These are phyloP conservation scores for Wickerhamiella azyma DNA, from an alignment of 805 yeast species.

Conservation along the genomic window DNA sequence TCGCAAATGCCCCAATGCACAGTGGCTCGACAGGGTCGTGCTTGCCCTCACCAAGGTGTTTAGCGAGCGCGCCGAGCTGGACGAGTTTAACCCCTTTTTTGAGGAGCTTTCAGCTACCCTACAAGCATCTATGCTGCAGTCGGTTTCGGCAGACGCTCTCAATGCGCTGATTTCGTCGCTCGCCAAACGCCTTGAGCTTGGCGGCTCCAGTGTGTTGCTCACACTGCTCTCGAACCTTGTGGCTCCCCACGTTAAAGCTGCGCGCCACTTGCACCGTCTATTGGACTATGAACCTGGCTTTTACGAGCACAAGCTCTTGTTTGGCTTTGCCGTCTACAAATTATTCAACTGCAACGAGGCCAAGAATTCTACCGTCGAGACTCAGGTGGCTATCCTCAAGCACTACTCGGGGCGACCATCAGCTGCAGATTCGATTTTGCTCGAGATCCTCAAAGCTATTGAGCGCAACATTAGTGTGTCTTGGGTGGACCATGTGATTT, in stretches of 20 bases:
- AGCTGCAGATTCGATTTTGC: constrained; percentile 48
- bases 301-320: constrained; percentile 26
- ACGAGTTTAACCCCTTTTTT: neutral
- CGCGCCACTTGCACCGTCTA: constrained; percentile 49
- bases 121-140: neutral
- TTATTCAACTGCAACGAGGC: constrained; percentile 37
- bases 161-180: constrained; percentile 24
- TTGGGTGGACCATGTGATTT: constrained; percentile 50
- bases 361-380: constrained; percentile 32
- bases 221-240: neutral
- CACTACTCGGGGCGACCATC: constrained; percentile 51
- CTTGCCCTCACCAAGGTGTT: constrained; percentile 14
- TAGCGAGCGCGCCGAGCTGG: constrained; percentile 9
- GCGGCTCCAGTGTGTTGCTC: constrained; percentile 15
- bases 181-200: constrained; percentile 39
- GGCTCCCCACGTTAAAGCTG: constrained; percentile 25
- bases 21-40: constrained; percentile 15
- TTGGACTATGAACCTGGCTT: constrained; percentile 24
- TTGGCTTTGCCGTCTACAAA: constrained; percentile 31
- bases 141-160: constrained; percentile 13
- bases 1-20: neutral
- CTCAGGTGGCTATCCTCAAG: constrained; percentile 38
- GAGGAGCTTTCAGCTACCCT: neutral
- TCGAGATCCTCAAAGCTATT: constrained; percentile 39
- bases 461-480: constrained; percentile 40